Conservation (phyloP, 495 filamentous ascomycete species). For the Ramalina intermedia region DNA sequence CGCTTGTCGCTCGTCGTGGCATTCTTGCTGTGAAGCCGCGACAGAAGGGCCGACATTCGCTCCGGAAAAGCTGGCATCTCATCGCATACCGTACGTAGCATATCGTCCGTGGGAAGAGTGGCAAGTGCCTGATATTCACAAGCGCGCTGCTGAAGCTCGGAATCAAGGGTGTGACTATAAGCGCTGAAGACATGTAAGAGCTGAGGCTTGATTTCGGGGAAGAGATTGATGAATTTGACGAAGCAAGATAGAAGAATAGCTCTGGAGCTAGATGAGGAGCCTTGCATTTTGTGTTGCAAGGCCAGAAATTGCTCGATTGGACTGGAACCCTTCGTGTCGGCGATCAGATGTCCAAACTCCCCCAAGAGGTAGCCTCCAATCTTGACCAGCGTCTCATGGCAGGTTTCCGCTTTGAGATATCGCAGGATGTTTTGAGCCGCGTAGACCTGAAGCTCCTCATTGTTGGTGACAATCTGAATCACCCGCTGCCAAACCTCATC, state of each 20-base stretch:
- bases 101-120: conserved; percentile 73
- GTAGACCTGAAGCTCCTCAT: conserved; percentile 95
- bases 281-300: conserved; percentile 76
- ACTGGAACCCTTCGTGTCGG: conserved; percentile 83
- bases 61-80: conserved; percentile 99
- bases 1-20: conserved; percentile 81
- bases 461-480: conserved; percentile 98
- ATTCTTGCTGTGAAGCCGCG: conserved; percentile 85
- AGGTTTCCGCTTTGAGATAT: conserved; percentile 80
- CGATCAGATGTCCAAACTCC: conserved; percentile 94
- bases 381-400: conserved; percentile 93
- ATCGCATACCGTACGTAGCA: conserved; percentile 90
- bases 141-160: conserved; percentile 89
- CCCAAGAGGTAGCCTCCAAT: conserved; percentile 93
- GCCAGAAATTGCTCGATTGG: conserved; percentile 97
- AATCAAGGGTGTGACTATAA: conserved; percentile 90
- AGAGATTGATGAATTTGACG: conserved; percentile 95
- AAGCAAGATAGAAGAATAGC: conserved; percentile 92
- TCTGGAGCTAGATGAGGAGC: conserved; percentile 74
- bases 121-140: conserved; percentile 90
- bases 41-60: conserved; percentile 78
- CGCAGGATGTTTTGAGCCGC: conserved; percentile 82
- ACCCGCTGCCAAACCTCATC: conserved; percentile 99
- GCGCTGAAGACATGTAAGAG: conserved; percentile 76
- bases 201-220: conserved; percentile 96